Evolutionary conservation across 2,329 filamentous ascomycete species (phyloP).

Genomic region (Exophiala spinifera): DNA sequence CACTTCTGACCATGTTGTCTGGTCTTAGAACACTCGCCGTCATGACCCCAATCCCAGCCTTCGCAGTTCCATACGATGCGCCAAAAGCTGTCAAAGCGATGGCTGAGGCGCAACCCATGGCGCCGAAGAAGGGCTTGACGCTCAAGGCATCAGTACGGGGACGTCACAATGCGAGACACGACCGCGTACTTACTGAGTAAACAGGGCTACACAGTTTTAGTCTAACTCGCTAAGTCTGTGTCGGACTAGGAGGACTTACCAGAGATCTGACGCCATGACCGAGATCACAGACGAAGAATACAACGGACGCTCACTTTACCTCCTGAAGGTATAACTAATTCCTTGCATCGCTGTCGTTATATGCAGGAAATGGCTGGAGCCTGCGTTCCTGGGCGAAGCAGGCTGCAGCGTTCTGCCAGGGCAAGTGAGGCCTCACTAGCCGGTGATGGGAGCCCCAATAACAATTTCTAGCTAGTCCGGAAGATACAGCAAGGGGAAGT

Average conservation of each 20-base stretch:
- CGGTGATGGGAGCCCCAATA: too few relatives aligned
- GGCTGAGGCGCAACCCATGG: conserved; percentile 91
- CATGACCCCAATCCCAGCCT: conserved; percentile 97
- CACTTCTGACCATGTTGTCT: conserved; percentile 99
- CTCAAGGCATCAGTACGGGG: conserved; percentile 30
- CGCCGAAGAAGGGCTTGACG: conserved; percentile 82
- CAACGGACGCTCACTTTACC: not conserved
- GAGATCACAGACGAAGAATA: conserved; percentile 14
- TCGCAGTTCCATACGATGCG: conserved; percentile 97
- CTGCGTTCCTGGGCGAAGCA: not conserved
- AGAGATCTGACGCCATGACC: conserved; percentile 77
- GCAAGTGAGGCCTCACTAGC: too few relatives aligned
- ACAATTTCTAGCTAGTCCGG: not conserved
- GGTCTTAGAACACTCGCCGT: conserved; percentile 97
- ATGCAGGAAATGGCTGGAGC: not conserved
- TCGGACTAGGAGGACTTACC: conserved; percentile 59
- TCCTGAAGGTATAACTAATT: not conserved
- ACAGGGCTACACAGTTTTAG: conserved; percentile 61
- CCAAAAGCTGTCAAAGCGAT: conserved; percentile 97
- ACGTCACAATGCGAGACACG: not conserved
- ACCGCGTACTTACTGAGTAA: conserved; percentile 76
- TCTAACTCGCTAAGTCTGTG: conserved; percentile 26
- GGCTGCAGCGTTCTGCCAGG: conserved; percentile 1
- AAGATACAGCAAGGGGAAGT: not conserved
- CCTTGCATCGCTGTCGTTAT: not conserved